phyloP scores from a whole-genome alignment of 2,329 filamentous ascomycete genomes.

The Septoria linicola region DNA sequence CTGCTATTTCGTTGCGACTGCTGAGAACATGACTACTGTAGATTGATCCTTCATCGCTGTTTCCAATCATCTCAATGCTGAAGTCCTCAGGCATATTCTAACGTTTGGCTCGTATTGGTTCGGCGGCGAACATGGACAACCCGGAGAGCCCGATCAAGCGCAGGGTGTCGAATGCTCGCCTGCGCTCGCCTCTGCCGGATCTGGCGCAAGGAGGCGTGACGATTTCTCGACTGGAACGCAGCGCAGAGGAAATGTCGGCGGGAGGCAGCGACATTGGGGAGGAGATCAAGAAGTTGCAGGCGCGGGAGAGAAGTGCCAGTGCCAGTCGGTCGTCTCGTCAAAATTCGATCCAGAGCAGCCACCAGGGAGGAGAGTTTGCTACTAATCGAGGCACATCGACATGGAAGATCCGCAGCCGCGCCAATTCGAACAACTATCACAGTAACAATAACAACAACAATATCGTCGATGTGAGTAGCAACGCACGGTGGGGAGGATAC shows the following conservation, averaged over 20 bases:
- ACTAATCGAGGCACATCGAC: no score
- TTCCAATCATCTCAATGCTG: no score
- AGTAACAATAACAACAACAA: background rate
- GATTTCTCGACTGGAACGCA: conserved; percentile 72
- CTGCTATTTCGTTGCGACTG: no score
- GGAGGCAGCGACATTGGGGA: conserved; percentile 72
- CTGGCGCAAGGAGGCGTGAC: conserved; percentile 42
- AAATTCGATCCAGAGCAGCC: conserved; percentile 29
- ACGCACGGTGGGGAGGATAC: no score
- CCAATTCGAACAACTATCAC: conserved; percentile 54
- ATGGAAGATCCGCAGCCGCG: conserved; percentile 54
- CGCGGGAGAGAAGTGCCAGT: conserved; percentile 41
- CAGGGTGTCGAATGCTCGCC: conserved; percentile 10
- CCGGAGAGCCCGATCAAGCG: conserved; percentile 8
- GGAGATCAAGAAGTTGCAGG: conserved; percentile 71
- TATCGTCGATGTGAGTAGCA: no score
- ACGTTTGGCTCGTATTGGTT: no score
- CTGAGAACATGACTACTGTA: no score
- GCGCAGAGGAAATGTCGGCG: conserved; percentile 68
- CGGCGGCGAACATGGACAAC: background rate
- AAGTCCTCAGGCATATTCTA: no score
- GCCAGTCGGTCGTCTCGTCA: conserved; percentile 18
- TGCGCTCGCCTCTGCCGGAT: conserved; percentile 10
- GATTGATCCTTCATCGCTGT: no score
- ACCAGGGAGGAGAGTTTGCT: no score